Percentiles rank a stretch among this genome's conserved stretches.
Conservation (phyloP, 1,139 yeast genomes). For the Yamadazyma trypodendri region DNA sequence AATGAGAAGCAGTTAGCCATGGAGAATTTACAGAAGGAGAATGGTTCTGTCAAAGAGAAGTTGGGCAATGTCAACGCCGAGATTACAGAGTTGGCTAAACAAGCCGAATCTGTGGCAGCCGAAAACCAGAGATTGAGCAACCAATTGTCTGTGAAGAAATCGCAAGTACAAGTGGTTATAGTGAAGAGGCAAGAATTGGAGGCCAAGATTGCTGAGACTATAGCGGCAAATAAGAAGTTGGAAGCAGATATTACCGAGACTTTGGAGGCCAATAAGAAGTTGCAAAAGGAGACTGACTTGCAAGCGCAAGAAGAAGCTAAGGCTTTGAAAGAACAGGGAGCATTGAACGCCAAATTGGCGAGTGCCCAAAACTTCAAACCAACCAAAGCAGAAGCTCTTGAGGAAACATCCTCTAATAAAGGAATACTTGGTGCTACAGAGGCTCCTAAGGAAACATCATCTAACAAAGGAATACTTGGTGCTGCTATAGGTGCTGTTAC, state of each 20-base stretch:
- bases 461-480: conserved; percentile 22
- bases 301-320: conserved; percentile 25
- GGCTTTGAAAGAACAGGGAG: conserved; percentile 38
- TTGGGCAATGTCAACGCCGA: conserved; percentile 68
- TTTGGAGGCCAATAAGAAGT: conserved; percentile 22
- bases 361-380: conserved; percentile 24
- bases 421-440: conserved; percentile 22
- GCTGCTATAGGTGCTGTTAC: conserved; percentile 24
- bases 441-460: conserved; percentile 4
- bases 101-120: conserved; percentile 48
- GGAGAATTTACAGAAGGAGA: conserved; percentile 67
- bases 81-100: conserved; percentile 56
- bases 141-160: conserved; percentile 61
- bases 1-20: conserved; percentile 59
- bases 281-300: conserved; percentile 24
- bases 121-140: conserved; percentile 64
- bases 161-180: conserved; percentile 64
- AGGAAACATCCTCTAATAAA: conserved; percentile 11
- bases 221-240: conserved; percentile 21
- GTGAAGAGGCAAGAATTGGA: conserved; percentile 52
- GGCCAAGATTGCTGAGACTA: conserved; percentile 27
- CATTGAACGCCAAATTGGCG: conserved; percentile 19
- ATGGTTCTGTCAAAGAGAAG: conserved; percentile 63
- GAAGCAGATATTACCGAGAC: conserved; percentile 30
- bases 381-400: conserved; percentile 15